Evolutionary conservation across 768 basidiomycete species (phyloP).

Genomic region (Mycena galopus): DNA sequence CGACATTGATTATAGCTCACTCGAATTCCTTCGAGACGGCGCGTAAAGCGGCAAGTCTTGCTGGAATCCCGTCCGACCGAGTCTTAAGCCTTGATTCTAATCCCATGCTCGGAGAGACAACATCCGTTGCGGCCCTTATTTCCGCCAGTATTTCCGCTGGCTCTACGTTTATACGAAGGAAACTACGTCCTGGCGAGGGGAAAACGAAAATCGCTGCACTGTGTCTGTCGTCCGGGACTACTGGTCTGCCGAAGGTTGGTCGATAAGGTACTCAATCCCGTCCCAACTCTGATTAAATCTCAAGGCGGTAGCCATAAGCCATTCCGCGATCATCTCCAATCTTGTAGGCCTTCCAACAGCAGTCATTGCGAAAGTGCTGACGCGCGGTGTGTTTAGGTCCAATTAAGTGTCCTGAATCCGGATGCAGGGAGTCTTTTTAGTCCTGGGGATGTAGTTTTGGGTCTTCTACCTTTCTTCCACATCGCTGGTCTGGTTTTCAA

Average conservation of each 20-base stretch:
- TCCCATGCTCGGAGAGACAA: slow-evolving; percentile 24
- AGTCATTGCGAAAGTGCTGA: slow-evolving; percentile 34
- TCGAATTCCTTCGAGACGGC: slow-evolving; percentile 53
- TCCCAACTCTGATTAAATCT: not conserved
- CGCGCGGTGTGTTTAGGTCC: slow-evolving; percentile 47
- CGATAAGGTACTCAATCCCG: not conserved
- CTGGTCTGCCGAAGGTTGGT: not conserved
- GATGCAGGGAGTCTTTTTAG: slow-evolving; percentile 41
- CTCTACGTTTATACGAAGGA: slow-evolving; percentile 47
- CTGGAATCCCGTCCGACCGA: slow-evolving; percentile 53
- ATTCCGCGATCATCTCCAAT: slow-evolving; percentile 69
- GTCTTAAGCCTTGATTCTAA: slow-evolving; percentile 54
- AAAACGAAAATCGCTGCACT: not conserved
- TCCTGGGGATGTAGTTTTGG: slow-evolving; percentile 63
- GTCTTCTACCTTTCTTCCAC: slow-evolving; percentile 55
- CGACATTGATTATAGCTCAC: slow-evolving; percentile 60
- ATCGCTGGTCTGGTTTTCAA: slow-evolving; percentile 68
- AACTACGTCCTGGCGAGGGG: not conserved
- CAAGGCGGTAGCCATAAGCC: slow-evolving; percentile 66
- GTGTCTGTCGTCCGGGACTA: not conserved
- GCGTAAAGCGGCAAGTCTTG: slow-evolving; percentile 50
- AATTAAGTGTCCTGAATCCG: slow-evolving; percentile 45
- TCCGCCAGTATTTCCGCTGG: slow-evolving; percentile 39
- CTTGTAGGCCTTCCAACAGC: slow-evolving; percentile 57
- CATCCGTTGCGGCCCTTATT: slow-evolving; percentile 45